Evolutionary conservation across 805 yeast species (phyloP).

Genomic region (Saturnispora sekii): DNA sequence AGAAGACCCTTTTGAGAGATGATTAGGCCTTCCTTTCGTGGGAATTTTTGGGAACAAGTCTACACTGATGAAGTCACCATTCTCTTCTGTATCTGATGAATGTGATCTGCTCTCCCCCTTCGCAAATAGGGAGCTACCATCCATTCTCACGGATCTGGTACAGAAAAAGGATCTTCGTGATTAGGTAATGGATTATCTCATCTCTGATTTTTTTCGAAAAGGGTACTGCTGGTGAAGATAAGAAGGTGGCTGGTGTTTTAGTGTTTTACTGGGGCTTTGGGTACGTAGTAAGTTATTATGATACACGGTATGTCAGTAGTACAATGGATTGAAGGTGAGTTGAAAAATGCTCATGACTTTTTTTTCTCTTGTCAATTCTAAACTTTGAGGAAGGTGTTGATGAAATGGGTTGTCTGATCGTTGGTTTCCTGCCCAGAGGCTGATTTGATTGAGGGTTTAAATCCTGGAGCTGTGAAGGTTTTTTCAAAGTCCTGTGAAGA

Average conservation of each 20-base stretch:
- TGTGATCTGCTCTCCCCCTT: background rate
- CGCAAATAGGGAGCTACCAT: conserved; percentile 5
- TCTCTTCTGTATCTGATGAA: background rate
- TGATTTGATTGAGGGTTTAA: background rate
- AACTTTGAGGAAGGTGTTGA: too few species aligned
- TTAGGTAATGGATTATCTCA: too few species aligned
- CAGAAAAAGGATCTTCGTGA: too few species aligned
- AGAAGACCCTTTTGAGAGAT: background rate
- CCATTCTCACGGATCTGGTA: background rate
- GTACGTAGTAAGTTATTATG: too few species aligned
- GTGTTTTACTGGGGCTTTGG: too few species aligned
- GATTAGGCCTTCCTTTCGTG: background rate
- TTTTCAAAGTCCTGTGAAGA: background rate
- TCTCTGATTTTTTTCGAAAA: too few species aligned
- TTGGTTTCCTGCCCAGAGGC: background rate
- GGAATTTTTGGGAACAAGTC: background rate
- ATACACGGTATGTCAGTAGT: too few species aligned
- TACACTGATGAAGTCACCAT: background rate
- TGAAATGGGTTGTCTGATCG: too few species aligned
- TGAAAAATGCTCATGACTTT: background rate
- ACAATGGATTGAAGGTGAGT: too few species aligned
- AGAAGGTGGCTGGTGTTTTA: too few species aligned
- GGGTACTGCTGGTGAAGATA: too few species aligned
- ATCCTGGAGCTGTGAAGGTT: background rate
- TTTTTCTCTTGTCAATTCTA: conserved; percentile 6